Base-by-base conservation (phyloP, 768 basidiomycete genomes). In the Leucocoprinus sp. region DNA sequence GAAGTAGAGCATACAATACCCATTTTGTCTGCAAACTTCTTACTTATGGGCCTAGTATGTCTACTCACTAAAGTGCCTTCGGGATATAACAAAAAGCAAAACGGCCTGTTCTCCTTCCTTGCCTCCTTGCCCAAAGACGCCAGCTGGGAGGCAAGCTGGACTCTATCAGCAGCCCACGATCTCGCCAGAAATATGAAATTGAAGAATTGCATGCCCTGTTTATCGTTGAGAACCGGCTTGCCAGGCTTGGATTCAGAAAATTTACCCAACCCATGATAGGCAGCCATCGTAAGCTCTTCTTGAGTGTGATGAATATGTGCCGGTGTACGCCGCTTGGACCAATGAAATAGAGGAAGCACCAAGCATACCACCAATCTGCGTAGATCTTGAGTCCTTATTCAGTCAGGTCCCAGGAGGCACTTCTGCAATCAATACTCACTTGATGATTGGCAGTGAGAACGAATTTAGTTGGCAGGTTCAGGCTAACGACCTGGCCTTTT, bases 391-490 rank as follows among this genome's bases (percentile, higher is more conserved):
- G 4, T 8, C 7, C 23, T 12, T 7, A 22, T 6, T 47, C 12
- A 47, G 29, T 6, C 26, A 34, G 6, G 5, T n/a, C 23, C 5
- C 1, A 14, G 12, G 18, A 37, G 9, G 19, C 26, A 43, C 45
- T 36, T 35, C 14, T 33, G 17, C 23, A 5, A 39, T 27, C 26
- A 22, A 7, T 18, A 45, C 69, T 37, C 49, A 91, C 90, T 70
- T 93, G 95, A 60, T 99, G 95, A 60, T 99, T 99, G 11, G 89
- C 79, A 55, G 93, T 88, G 51, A 92, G 64, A 19, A 98, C 82
- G 26, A 82, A 75, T 60, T 90, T 83, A 52, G 75, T 75, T 1
- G 92, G 90, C 14, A 96, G 62, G 45, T 80, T 74, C 43, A 97
- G 64, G 6, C 69, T 71, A 2, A 72, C 59, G 24, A 84, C 71